Percentiles rank a stretch among this genome's conserved stretches.
Conservation (phyloP, 1,284 basidiomycete genomes). For the Gomphus sp. region DNA sequence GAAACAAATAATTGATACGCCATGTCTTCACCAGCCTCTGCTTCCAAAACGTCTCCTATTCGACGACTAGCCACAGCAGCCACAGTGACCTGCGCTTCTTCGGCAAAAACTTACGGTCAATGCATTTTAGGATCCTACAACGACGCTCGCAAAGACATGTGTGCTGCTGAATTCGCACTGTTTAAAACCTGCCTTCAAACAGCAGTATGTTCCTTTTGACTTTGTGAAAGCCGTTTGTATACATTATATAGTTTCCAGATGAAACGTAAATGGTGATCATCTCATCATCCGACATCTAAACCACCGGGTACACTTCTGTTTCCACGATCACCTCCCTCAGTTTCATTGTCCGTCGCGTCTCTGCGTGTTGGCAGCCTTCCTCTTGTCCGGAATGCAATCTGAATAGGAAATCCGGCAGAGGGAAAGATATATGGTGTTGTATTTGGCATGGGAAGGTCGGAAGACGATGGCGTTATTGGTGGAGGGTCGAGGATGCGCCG, state of each 20-base stretch:
- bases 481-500: conserved; percentile 9
- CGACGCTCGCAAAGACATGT: conserved; percentile 69
- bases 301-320: conserved; percentile 3
- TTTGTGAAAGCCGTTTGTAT: not conserved
- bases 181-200: conserved; percentile 68
- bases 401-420: conserved; percentile 5
- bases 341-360: not conserved
- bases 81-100: conserved; percentile 56
- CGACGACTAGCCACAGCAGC: conserved; percentile 56
- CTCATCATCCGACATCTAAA: conserved; percentile 4
- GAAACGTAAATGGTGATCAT: conserved; percentile 50
- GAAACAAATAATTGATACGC: not conserved
- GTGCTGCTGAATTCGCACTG: conserved; percentile 66
- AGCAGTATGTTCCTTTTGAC: conserved; percentile 38
- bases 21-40: not conserved
- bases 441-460: conserved; percentile 10
- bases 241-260: conserved; percentile 34
- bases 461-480: conserved; percentile 3
- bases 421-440: conserved; percentile 10
- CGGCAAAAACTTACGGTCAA: conserved; percentile 69
- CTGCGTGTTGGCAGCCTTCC: not conserved
- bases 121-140: conserved; percentile 70
- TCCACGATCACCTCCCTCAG: not conserved
- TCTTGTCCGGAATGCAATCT: conserved; percentile 7
- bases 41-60: conserved; percentile 30